phyloP scores from a whole-genome alignment of 495 filamentous ascomycete genomes.

The Podospora tetraspora region DNA sequence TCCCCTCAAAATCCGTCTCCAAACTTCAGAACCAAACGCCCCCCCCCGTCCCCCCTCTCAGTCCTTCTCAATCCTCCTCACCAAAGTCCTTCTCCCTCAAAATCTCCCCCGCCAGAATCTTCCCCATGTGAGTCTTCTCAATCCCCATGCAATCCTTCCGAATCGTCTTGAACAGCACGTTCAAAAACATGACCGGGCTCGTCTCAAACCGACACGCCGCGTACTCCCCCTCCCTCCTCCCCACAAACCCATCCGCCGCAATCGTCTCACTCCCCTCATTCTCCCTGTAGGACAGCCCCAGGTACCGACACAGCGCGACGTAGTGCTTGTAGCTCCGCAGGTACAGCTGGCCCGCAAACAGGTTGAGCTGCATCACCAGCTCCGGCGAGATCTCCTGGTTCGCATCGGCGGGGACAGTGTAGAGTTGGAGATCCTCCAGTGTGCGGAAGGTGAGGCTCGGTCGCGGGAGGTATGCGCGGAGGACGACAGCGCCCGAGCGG shows the following conservation, averaged over 20 bases:
- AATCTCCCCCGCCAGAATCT: conserved; percentile 39
- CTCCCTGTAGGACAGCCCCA: conserved; percentile 39
- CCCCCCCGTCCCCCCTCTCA: not conserved
- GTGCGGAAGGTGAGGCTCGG: conserved; percentile 37
- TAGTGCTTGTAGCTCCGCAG: conserved; percentile 52
- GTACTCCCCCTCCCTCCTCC: conserved; percentile 3
- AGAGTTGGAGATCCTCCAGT: conserved; percentile 48
- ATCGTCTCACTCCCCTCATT: conserved; percentile 15
- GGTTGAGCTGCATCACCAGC: conserved; percentile 48
- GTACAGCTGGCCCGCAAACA: conserved; percentile 67
- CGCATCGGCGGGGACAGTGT: conserved; percentile 27
- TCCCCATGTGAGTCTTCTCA: conserved; percentile 52
- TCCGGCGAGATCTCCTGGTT: conserved; percentile 17
- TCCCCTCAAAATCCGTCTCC: not conserved
- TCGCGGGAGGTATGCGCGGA: conserved; percentile 58
- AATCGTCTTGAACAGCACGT: conserved; percentile 44
- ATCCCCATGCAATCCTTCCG: conserved; percentile 47
- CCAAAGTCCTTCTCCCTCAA: conserved; percentile 30
- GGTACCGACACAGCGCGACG: conserved; percentile 43
- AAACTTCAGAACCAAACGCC: not conserved
- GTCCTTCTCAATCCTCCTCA: not conserved
- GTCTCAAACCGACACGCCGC: conserved; percentile 38
- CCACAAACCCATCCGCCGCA: conserved; percentile 43
- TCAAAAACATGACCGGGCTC: conserved; percentile 53
- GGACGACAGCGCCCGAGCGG: conserved; percentile 28